Percentiles rank a stretch among this genome's conserved stretches.
Conservation (phyloP, 148 eudicot species). For the Vaccinium myrtillus region DNA sequence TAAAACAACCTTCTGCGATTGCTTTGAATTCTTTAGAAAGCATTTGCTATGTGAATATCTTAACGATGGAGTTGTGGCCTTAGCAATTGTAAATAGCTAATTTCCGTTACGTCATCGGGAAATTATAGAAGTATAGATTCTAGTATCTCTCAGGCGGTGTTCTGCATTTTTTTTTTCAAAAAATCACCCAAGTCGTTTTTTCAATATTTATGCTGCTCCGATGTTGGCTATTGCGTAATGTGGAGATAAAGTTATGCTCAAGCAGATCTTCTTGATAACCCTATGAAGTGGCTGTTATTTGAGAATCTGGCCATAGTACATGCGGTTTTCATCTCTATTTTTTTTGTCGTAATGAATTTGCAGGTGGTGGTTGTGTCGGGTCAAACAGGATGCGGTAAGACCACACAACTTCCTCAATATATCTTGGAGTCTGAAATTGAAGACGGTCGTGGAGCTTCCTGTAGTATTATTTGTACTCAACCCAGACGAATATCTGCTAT, state of each 20-base stretch:
- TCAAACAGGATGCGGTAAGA: constrained; percentile 98
- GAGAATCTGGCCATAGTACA: not conserved
- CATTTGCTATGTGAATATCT: not conserved
- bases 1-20: not conserved
- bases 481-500: constrained; percentile 98
- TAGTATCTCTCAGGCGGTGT: not conserved
- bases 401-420: constrained; percentile 97
- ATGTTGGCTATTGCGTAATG: not conserved
- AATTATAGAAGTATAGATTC: not conserved
- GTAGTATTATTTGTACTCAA: constrained; percentile 93
- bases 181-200: not conserved
- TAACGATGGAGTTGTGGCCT: not conserved
- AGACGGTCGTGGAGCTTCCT: constrained; percentile 79
- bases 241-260: constrained; percentile 6
- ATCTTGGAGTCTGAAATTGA: constrained; percentile 92
- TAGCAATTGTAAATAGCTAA: not conserved
- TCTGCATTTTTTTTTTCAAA: not conserved
- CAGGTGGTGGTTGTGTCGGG: constrained; percentile 97
- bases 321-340: not conserved
- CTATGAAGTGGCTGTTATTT: not conserved
- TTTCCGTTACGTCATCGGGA: not conserved
- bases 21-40: not conserved
- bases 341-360: constrained; percentile 14
- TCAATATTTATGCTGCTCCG: not conserved
- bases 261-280: not conserved